phyloP scores from a whole-genome alignment of 345 rosid species.

The Gossypium bickii region DNA sequence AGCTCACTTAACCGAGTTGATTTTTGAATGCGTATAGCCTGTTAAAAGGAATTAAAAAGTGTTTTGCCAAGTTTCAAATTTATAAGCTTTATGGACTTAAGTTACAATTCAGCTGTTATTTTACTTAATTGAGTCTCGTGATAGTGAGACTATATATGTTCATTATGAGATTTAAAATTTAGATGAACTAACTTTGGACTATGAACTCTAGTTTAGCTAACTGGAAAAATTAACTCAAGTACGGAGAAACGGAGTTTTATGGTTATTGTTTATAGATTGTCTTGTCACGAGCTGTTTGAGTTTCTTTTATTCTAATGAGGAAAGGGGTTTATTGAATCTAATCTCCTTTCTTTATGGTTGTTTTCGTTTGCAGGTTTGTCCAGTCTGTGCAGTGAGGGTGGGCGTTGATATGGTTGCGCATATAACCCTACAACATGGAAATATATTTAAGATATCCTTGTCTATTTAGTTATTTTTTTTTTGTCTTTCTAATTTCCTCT shows the following conservation, averaged over 20 bases:
- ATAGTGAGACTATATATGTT: not conserved
- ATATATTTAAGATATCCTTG: slow-evolving; percentile 92
- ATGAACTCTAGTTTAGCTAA: not conserved
- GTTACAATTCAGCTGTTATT: not conserved
- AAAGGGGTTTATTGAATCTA: not conserved
- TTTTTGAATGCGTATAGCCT: not conserved
- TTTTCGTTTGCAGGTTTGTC: slow-evolving; percentile 65
- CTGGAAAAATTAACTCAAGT: not conserved
- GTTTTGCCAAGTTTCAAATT: not conserved
- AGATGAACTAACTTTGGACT: not conserved
- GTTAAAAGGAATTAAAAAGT: not conserved
- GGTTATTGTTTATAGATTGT: not conserved
- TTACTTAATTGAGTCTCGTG: not conserved
- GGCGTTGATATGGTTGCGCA: slow-evolving; percentile 95
- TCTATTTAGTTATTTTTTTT: not conserved
- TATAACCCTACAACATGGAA: slow-evolving; percentile 87
- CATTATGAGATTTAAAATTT: not conserved
- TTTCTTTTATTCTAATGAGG: not conserved
- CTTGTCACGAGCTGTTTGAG: not conserved
- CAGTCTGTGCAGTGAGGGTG: slow-evolving; percentile 83
- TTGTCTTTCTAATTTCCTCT: not conserved
- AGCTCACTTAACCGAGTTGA: not conserved
- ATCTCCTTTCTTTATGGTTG: slow-evolving; percentile 7
- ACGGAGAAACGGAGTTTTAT: not conserved
- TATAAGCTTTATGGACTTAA: not conserved